phyloP scores from a whole-genome alignment of 2,329 filamentous ascomycete genomes.

The Colletotrichum acutatum region DNA sequence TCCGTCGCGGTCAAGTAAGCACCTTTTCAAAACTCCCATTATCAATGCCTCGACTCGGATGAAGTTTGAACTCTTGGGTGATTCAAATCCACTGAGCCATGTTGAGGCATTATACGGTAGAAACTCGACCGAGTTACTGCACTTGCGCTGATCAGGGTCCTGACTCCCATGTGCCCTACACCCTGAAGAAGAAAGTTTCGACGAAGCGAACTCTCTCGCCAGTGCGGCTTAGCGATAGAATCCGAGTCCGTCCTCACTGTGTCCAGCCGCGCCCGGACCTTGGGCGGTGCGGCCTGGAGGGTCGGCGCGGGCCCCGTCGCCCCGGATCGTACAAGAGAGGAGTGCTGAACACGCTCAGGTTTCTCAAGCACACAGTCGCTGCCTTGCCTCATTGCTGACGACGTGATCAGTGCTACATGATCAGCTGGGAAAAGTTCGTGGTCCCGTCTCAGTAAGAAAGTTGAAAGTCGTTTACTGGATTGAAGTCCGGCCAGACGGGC shows the following conservation, averaged over 20 bases:
- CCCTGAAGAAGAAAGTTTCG: slow-evolving; percentile 17
- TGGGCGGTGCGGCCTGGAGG: not conserved
- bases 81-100: not conserved
- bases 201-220: slow-evolving; percentile 16
- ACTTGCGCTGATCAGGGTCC: slow-evolving; percentile 26
- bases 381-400: not conserved
- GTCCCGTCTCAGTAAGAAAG: not conserved
- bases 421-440: not conserved
- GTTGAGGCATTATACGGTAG: slow-evolving; percentile 2
- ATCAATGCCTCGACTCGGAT: slow-evolving; percentile 17
- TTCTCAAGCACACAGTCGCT: not conserved
- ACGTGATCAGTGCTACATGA: not conserved
- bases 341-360: not conserved
- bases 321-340: slow-evolving; percentile 1
- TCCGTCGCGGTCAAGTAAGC: not conserved
- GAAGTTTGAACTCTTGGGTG: slow-evolving; percentile 26
- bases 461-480: not conserved
- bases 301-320: not conserved
- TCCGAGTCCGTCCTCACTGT: not conserved
- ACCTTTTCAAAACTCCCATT: not conserved
- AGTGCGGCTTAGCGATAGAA: slow-evolving; percentile 8
- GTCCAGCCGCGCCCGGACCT: slow-evolving; percentile 21
- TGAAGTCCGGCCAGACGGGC: not conserved
- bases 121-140: not conserved
- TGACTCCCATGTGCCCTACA: slow-evolving; percentile 12